Evolutionary conservation across 1,139 yeast species (phyloP).

Genomic region (Fermentozyma sake): DNA sequence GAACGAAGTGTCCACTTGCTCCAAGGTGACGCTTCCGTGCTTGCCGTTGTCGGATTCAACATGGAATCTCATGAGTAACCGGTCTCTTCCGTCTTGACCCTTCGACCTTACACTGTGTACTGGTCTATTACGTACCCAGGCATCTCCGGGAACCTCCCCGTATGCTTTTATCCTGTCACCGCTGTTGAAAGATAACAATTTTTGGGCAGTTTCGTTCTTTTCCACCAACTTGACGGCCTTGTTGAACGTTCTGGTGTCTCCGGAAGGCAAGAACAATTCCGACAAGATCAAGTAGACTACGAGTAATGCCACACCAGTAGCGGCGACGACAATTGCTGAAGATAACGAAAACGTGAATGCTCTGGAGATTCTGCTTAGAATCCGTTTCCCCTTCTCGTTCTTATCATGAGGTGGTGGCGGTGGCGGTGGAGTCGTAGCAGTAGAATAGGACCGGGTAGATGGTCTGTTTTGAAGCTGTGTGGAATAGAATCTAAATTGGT

Average conservation of each 20-base stretch:
- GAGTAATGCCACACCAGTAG: slow-evolving; percentile 61
- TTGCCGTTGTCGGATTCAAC: slow-evolving; percentile 58
- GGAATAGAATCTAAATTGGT: too few relatives aligned
- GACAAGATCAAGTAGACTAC: slow-evolving; percentile 74
- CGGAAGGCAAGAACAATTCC: slow-evolving; percentile 82
- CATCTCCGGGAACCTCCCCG: slow-evolving; percentile 67
- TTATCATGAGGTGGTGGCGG: slow-evolving; percentile 39
- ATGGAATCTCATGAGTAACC: slow-evolving; percentile 78
- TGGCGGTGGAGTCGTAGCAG: slow-evolving; percentile 29
- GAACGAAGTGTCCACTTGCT: slow-evolving; percentile 63
- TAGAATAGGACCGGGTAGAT: slow-evolving; percentile 14
- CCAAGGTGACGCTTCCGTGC: slow-evolving; percentile 70
- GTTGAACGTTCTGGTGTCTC: slow-evolving; percentile 87
- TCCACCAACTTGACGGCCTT: slow-evolving; percentile 77
- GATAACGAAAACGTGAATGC: slow-evolving; percentile 61
- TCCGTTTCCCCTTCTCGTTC: slow-evolving; percentile 34
- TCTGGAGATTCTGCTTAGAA: slow-evolving; percentile 42
- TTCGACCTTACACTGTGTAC: slow-evolving; percentile 50
- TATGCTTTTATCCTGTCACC: slow-evolving; percentile 73
- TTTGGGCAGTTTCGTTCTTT: slow-evolving; percentile 57
- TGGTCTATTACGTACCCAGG: slow-evolving; percentile 88
- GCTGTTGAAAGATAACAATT: slow-evolving; percentile 48
- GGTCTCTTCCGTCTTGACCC: slow-evolving; percentile 75
- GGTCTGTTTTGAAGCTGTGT: too few relatives aligned
- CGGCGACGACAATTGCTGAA: slow-evolving; percentile 59